Evolutionary conservation across 495 filamentous ascomycete species (phyloP).

Genomic region (Lasiosphaeris hirsuta): DNA sequence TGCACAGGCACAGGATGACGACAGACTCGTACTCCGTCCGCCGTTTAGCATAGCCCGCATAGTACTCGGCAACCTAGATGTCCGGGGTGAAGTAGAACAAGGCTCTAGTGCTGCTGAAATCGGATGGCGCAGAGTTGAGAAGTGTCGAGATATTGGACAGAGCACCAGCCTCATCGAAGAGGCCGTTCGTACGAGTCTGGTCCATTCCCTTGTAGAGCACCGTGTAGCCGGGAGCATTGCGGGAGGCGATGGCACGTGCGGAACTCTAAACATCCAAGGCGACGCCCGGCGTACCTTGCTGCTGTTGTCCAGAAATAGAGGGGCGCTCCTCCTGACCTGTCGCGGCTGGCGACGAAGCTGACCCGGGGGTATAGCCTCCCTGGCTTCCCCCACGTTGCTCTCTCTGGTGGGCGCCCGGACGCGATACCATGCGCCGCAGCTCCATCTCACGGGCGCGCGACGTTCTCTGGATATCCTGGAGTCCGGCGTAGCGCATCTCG

Average conservation of each 20-base stretch:
- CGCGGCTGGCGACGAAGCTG: neutral
- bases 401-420: neutral
- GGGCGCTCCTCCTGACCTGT: neutral
- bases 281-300: neutral
- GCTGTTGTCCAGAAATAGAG: neutral
- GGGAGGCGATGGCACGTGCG: no score
- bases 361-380: neutral
- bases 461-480: neutral
- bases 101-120: constrained; percentile 16
- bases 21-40: constrained; percentile 12
- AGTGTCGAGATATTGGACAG: constrained; percentile 11
- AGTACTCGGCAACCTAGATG: constrained; percentile 11
- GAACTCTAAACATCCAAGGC: no score
- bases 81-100: constrained; percentile 16
- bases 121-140: constrained; percentile 9
- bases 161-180: constrained; percentile 13
- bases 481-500: constrained; percentile 10
- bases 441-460: neutral
- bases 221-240: neutral
- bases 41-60: constrained; percentile 16
- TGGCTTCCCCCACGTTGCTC: neutral
- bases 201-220: constrained; percentile 17
- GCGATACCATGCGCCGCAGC: neutral
- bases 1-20: constrained; percentile 10
- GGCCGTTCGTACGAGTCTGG: constrained; percentile 12